Conservation (phyloP, 2,329 filamentous ascomycete species). For the Chaetomiaceae sp. region DNA sequence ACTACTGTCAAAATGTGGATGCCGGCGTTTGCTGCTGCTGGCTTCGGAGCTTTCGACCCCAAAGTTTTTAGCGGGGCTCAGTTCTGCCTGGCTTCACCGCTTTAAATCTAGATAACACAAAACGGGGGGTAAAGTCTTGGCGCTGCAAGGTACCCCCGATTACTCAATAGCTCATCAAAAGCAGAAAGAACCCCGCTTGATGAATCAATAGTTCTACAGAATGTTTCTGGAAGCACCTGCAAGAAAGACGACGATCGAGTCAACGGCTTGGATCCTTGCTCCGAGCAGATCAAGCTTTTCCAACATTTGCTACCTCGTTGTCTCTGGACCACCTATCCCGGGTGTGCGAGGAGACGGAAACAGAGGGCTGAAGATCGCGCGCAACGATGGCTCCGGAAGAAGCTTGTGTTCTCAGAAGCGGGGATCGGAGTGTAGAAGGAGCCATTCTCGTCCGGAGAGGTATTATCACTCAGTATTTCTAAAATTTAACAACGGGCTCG, state of each 20-base stretch:
- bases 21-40: too few species aligned
- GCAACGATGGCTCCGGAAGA: too few species aligned
- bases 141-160: slow-evolving; percentile 9
- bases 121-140: neutral
- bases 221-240: neutral
- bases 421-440: too few species aligned
- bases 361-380: too few species aligned
- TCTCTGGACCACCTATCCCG: neutral
- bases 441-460: too few species aligned
- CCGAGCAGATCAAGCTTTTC: neutral
- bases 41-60: neutral
- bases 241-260: neutral
- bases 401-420: too few species aligned
- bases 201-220: neutral
- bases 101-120: slow-evolving; percentile 6
- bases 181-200: neutral
- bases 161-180: slow-evolving; percentile 4
- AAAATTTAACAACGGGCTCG: too few species aligned
- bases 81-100: slow-evolving; percentile 19
- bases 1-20: neutral
- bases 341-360: neutral
- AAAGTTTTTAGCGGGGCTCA: slow-evolving; percentile 23
- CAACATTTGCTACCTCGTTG: neutral
- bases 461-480: too few species aligned
- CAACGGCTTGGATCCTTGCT: neutral